These are phyloP conservation scores for Kazachstania bromeliacearum DNA, from an alignment of 805 yeast genomes.

Conservation along the genomic window DNA sequence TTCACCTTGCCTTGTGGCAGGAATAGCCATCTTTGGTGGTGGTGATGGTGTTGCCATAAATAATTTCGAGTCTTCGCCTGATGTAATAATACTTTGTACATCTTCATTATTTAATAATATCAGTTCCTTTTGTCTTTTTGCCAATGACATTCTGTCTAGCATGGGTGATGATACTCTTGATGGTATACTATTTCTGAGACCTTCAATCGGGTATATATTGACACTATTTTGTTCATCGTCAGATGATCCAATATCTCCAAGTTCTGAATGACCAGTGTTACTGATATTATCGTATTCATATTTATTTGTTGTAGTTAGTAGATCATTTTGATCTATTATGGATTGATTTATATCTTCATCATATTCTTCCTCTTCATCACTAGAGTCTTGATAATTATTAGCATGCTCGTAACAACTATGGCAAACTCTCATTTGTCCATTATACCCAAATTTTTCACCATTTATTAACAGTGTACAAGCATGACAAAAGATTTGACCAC, in stretches of 20 bases:
- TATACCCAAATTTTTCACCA: slow-evolving; percentile 53
- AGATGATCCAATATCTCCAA: not conserved
- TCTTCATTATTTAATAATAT: slow-evolving; percentile 26
- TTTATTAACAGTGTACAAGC: slow-evolving; percentile 66
- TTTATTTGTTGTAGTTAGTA: not conserved
- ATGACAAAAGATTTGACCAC: slow-evolving; percentile 92
- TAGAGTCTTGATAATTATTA: slow-evolving; percentile 61
- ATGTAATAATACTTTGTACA: slow-evolving; percentile 27
- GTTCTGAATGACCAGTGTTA: no score
- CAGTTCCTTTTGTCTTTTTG: slow-evolving; percentile 12
- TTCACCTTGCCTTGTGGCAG: slow-evolving; percentile 72
- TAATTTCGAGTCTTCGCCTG: slow-evolving; percentile 29
- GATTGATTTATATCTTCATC: not conserved
- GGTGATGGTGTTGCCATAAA: slow-evolving; percentile 38
- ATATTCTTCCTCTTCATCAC: slow-evolving; percentile 42
- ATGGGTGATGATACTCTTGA: not conserved
- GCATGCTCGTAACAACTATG: slow-evolving; percentile 55
- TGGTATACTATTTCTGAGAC: not conserved
- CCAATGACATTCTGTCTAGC: not conserved
- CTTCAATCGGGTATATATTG: not conserved
- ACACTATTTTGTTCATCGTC: not conserved
- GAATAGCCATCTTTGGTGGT: slow-evolving; percentile 70
- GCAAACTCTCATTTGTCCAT: slow-evolving; percentile 71
- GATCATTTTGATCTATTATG: not conserved
- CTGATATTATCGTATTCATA: not conserved